phyloP scores from a whole-genome alignment of 1,284 basidiomycete genomes.

The Cryptococcus jaspeensis region DNA sequence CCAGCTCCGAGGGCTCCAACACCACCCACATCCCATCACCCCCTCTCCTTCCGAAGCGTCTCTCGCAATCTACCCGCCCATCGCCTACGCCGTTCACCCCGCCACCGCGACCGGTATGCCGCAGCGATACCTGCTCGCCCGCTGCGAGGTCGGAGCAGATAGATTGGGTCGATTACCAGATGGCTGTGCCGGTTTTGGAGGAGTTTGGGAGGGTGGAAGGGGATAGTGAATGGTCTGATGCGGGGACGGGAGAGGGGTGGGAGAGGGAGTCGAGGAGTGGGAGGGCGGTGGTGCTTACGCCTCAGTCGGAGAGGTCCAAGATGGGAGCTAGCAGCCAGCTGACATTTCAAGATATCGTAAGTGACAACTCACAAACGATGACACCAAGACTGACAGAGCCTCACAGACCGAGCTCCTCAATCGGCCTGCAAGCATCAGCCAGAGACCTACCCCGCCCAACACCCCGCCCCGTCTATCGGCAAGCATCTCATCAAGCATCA shows the following conservation, averaged over 20 bases:
- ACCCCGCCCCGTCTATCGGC: no score
- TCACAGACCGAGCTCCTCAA: not conserved
- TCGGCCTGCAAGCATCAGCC: not conserved
- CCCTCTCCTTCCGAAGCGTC: not conserved
- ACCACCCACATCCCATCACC: not conserved
- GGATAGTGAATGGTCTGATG: not conserved
- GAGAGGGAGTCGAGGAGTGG: no score
- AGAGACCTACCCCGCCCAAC: not conserved
- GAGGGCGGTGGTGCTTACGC: no score
- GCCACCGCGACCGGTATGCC: no score
- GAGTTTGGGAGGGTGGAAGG: not conserved
- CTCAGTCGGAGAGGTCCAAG: no score
- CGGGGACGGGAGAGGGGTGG: no score
- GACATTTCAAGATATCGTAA: no score
- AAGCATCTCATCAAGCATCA: not conserved
- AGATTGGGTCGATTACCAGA: slow-evolving; percentile 8
- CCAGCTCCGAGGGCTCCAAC: slow-evolving; percentile 12
- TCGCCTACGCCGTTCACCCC: not conserved
- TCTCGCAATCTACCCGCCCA: not conserved
- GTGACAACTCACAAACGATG: no score
- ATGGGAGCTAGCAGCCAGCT: no score
- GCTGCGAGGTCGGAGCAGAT: not conserved
- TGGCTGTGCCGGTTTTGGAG: not conserved
- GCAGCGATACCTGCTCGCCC: no score
- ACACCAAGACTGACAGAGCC: no score